A percentile compares a stretch with the other conserved stretches of the same genome.
These are phyloP conservation scores for Nannizziopsis arthrosporioides DNA, from an alignment of 2,329 filamentous ascomycete genomes.

Conservation along the genomic window DNA sequence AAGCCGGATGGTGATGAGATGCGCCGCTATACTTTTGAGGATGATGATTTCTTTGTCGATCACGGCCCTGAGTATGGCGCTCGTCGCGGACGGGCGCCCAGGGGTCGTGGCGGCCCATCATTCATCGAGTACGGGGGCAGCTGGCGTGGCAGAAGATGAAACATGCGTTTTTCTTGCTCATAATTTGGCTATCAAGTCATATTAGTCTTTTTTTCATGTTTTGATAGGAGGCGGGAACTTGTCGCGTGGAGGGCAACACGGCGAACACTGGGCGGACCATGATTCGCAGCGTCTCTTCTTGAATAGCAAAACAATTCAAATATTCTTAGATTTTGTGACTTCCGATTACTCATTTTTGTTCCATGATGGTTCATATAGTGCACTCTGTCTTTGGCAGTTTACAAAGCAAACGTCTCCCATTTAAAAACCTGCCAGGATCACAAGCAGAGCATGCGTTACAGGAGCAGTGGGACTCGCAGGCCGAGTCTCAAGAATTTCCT, in stretches of 20 bases:
- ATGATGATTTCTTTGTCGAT: conserved; percentile 55
- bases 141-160: conserved; percentile 16
- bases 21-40: conserved; percentile 63
- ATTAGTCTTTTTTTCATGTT: background rate
- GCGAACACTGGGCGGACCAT: no score
- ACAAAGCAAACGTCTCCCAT: no score
- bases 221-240: background rate
- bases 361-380: no score
- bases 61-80: conserved; percentile 53
- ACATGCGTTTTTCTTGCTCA: background rate
- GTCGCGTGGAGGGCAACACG: background rate
- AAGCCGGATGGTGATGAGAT: conserved; percentile 41
- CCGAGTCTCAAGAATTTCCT: no score
- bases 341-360: no score
- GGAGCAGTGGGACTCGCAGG: no score
- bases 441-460: no score
- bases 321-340: no score
- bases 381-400: no score
- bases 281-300: no score
- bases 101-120: conserved; percentile 24
- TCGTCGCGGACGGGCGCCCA: conserved; percentile 28
- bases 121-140: conserved; percentile 18
- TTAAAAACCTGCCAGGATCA: no score
- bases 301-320: no score
- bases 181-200: background rate